Evolutionary conservation across 192 early-diverging fungal genomes (phyloP).

Genomic region (Dissophora globulifera): DNA sequence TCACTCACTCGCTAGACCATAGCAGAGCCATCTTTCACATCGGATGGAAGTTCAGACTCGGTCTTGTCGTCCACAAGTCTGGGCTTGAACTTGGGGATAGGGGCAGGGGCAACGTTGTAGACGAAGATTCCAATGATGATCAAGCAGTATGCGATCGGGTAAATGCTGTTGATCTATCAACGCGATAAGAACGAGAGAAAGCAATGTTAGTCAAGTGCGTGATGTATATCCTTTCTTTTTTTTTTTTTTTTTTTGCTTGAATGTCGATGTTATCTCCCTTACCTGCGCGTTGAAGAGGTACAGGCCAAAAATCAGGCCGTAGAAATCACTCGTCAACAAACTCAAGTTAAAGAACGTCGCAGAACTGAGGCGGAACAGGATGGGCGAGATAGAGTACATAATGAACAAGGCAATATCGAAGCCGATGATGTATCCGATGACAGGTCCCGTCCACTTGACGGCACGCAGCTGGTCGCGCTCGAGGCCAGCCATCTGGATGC

Average conservation of each 20-base stretch:
- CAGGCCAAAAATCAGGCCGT: slow-evolving; percentile 78
- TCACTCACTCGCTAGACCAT: no score
- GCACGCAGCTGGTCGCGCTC: slow-evolving; percentile 67
- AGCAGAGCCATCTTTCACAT: not conserved
- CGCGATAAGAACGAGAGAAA: not conserved
- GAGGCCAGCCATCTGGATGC: slow-evolving; percentile 75
- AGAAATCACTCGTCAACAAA: slow-evolving; percentile 83
- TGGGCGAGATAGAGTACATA: slow-evolving; percentile 76
- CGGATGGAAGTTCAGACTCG: not conserved
- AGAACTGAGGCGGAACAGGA: slow-evolving; percentile 75
- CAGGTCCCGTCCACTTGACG: slow-evolving; percentile 60
- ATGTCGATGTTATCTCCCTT: no score
- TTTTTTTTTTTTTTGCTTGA: no score
- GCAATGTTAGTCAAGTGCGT: not conserved
- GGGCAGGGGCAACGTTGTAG: slow-evolving; percentile 72
- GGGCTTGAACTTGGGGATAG: slow-evolving; percentile 59
- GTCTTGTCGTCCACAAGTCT: slow-evolving; percentile 12
- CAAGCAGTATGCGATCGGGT: slow-evolving; percentile 74
- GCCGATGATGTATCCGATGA: slow-evolving; percentile 69
- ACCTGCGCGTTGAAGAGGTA: slow-evolving; percentile 73
- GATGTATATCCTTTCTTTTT: no score
- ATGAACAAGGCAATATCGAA: slow-evolving; percentile 78
- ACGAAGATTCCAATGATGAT: slow-evolving; percentile 73
- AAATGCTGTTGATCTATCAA: slow-evolving; percentile 59
- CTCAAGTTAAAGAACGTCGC: slow-evolving; percentile 84